phyloP scores from a whole-genome alignment of 1,284 basidiomycete genomes.

The Melampsora americana region DNA sequence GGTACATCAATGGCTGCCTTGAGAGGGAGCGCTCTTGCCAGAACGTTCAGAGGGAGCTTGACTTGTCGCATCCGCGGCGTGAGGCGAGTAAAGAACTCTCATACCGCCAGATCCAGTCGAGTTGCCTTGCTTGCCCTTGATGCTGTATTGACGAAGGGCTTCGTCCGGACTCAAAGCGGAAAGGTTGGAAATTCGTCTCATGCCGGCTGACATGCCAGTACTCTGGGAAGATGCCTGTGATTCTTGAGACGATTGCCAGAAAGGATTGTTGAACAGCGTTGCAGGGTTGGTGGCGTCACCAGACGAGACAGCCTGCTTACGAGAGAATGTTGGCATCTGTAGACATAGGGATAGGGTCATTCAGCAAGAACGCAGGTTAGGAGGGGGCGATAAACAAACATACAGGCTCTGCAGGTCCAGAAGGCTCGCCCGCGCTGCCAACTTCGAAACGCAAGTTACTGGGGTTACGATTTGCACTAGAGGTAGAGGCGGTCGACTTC shows the following conservation, averaged over 20 bases:
- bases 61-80: background rate
- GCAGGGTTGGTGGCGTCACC: background rate
- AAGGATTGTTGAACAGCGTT: background rate
- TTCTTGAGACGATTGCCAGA: background rate
- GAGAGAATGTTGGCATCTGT: background rate
- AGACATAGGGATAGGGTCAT: background rate
- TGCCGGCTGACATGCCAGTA: background rate
- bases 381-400: background rate
- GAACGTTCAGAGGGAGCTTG: too few relatives aligned
- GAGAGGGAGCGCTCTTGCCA: too few relatives aligned
- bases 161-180: conserved; percentile 30
- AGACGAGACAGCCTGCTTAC: background rate
- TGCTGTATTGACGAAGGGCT: conserved; percentile 34
- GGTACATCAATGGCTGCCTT: too few relatives aligned
- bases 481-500: background rate
- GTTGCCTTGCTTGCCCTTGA: background rate
- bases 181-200: conserved; percentile 18
- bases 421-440: background rate
- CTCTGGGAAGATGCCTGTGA: background rate
- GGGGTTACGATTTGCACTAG: background rate
- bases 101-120: background rate
- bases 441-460: conserved; percentile 32
- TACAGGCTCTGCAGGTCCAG: background rate
- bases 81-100: background rate
- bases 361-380: background rate